Evolutionary conservation across 805 yeast genomes (phyloP).

Genomic region (Sungouiozyma intestinalis): DNA sequence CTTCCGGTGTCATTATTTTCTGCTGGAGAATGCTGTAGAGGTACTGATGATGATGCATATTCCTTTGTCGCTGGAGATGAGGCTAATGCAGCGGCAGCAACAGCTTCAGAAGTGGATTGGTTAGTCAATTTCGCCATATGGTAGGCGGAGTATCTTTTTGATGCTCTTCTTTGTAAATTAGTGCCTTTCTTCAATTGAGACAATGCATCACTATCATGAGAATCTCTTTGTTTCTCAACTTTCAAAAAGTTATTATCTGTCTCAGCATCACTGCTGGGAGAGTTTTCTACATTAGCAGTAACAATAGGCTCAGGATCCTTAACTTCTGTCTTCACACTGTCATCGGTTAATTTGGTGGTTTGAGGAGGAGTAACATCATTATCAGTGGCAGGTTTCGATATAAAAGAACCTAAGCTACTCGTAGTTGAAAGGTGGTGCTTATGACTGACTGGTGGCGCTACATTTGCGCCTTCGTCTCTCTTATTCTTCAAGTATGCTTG

Average conservation of each 20-base stretch:
- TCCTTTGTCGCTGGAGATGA: conserved; percentile 3
- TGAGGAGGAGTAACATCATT: not conserved
- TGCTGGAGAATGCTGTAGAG: not conserved
- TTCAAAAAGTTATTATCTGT: not conserved
- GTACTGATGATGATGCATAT: not conserved
- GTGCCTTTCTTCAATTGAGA: conserved; percentile 73
- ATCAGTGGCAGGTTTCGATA: not conserved
- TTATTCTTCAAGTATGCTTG: conserved; percentile 39
- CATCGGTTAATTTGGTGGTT: not conserved
- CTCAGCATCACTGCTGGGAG: not conserved
- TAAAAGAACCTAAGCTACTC: not conserved
- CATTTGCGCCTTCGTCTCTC: conserved; percentile 6
- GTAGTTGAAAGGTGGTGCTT: not conserved
- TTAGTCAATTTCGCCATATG: conserved; percentile 71
- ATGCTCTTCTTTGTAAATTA: conserved; percentile 82
- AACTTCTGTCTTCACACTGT: not conserved
- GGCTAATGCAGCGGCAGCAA: conserved; percentile 14
- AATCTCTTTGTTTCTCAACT: conserved; percentile 6
- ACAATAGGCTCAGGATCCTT: not conserved
- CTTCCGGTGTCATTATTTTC: too few relatives aligned
- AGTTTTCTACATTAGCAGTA: not conserved
- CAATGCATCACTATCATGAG: conserved; percentile 45
- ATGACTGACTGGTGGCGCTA: not conserved
- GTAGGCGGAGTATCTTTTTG: conserved; percentile 87
- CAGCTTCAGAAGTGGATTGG: conserved; percentile 26